A percentile compares a stretch with the other conserved stretches of the same genome.
Conservation (phyloP, 2,329 filamentous ascomycete species). For the Diaporthe sp. region DNA sequence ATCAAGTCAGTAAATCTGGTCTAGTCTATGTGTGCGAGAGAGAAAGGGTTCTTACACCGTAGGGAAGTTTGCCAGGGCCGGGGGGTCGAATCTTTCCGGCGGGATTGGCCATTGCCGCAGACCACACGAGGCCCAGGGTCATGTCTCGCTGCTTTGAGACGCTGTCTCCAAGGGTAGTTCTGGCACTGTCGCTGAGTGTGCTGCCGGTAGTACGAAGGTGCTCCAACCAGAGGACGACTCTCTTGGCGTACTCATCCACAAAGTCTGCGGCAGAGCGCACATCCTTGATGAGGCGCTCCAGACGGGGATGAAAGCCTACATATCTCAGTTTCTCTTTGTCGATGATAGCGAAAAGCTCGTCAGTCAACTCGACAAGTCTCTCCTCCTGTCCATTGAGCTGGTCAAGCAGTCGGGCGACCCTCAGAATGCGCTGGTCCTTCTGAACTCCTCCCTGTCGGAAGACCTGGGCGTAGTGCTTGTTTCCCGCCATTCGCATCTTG, state of each 20-base stretch:
- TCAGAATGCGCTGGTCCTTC: conserved; percentile 16
- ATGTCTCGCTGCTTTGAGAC: conserved; percentile 6
- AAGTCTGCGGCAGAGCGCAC: conserved; percentile 14
- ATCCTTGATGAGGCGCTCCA: neutral
- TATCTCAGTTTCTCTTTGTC: conserved; percentile 4
- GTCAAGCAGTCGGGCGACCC: conserved; percentile 19
- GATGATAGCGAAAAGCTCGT: conserved; percentile 17
- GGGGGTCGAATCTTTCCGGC: conserved; percentile 3
- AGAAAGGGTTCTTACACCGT: conserved; percentile 2
- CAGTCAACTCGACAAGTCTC: neutral
- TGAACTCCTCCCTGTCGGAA: neutral
- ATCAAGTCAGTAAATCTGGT: neutral
- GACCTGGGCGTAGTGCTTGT: neutral
- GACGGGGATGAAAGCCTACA: conserved; percentile 5
- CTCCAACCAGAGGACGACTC: conserved; percentile 27
- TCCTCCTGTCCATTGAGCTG: conserved; percentile 4
- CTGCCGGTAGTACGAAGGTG: neutral
- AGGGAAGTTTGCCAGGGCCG: neutral
- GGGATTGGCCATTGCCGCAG: conserved; percentile 17
- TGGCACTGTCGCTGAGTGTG: neutral
- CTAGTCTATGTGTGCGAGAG: neutral
- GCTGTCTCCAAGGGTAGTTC: neutral
- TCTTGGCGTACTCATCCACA: conserved; percentile 22
- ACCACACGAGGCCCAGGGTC: conserved; percentile 11
- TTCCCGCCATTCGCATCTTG: neutral